A percentile compares a stretch with the other conserved stretches of the same genome.
Conservation (phyloP, 495 filamentous ascomycete genomes). For the Aspergillus cavernicola region DNA sequence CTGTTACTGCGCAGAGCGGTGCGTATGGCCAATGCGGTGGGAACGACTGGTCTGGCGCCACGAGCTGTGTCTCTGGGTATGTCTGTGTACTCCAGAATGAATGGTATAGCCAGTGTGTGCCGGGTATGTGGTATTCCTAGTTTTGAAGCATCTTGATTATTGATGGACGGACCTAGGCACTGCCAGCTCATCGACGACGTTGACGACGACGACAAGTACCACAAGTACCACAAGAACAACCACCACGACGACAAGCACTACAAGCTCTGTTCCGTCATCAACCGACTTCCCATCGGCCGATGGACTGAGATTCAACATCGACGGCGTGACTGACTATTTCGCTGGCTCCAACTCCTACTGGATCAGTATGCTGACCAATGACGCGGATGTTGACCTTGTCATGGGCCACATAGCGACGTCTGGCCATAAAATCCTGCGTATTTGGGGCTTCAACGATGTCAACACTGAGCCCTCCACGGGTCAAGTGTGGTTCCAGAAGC, state of each 20-base stretch:
- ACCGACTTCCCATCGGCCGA: slow-evolving; percentile 7
- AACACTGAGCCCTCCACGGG: slow-evolving; percentile 43
- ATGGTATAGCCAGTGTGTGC: slow-evolving; percentile 39
- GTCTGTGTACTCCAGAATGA: slow-evolving; percentile 31
- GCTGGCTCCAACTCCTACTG: slow-evolving; percentile 74
- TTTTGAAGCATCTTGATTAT: neutral
- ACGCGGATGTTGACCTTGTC: slow-evolving; percentile 58
- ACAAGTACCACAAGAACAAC: slow-evolving; percentile 7
- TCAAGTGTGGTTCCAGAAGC: slow-evolving; percentile 58
- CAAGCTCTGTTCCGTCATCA: neutral
- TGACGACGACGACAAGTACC: slow-evolving; percentile 6
- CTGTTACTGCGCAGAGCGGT: slow-evolving; percentile 24
- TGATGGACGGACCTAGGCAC: slow-evolving; percentile 7
- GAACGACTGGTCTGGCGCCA: slow-evolving; percentile 23
- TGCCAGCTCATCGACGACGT: slow-evolving; percentile 4
- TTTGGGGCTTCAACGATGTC: slow-evolving; percentile 72
- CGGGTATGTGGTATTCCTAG: slow-evolving; percentile 11
- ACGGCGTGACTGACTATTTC: slow-evolving; percentile 59
- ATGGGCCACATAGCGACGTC: slow-evolving; percentile 47
- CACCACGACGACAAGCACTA: slow-evolving; percentile 8
- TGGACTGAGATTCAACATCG: slow-evolving; percentile 50
- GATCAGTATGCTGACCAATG: slow-evolving; percentile 64
- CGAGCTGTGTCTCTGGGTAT: slow-evolving; percentile 28
- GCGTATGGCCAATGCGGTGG: slow-evolving; percentile 38
- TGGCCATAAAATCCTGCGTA: slow-evolving; percentile 63